Conservation (phyloP, 2,329 filamentous ascomycete species). For the Ilyonectria robusta region DNA sequence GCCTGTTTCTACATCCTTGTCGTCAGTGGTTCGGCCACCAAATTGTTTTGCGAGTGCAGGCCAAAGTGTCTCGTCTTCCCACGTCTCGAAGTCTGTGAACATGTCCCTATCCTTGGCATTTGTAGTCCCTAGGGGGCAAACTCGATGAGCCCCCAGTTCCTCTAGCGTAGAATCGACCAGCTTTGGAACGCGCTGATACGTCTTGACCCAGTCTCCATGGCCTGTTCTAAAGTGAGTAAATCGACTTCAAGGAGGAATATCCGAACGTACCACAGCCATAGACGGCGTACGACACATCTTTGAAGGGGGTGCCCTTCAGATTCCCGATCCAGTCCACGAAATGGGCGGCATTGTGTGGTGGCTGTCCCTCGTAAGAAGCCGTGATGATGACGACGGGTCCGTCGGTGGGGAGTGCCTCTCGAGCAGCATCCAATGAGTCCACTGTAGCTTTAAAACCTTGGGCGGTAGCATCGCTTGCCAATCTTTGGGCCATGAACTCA, state of each 20-base stretch:
- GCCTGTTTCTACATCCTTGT: slow-evolving; percentile 28
- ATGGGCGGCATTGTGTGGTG: slow-evolving; percentile 78
- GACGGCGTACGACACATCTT: slow-evolving; percentile 74
- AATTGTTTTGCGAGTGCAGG: slow-evolving; percentile 64
- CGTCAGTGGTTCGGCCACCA: slow-evolving; percentile 7
- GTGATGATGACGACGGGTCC: slow-evolving; percentile 78
- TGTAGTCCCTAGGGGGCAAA: slow-evolving; percentile 64
- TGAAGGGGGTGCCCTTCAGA: slow-evolving; percentile 61
- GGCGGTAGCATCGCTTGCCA: slow-evolving; percentile 70
- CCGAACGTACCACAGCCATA: slow-evolving; percentile 68
- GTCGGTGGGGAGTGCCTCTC: slow-evolving; percentile 72
- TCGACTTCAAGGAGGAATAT: no score
- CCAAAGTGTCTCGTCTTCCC: slow-evolving; percentile 72
- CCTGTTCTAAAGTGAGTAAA: slow-evolving; percentile 54
- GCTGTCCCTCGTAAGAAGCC: slow-evolving; percentile 81
- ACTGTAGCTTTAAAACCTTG: slow-evolving; percentile 70
- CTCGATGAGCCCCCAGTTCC: slow-evolving; percentile 50
- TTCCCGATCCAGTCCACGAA: slow-evolving; percentile 78
- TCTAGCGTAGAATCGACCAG: slow-evolving; percentile 69
- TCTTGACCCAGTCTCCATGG: slow-evolving; percentile 68
- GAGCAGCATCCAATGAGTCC: slow-evolving; percentile 37
- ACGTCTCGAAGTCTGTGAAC: slow-evolving; percentile 76
- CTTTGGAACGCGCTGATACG: slow-evolving; percentile 77
- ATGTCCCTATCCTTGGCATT: slow-evolving; percentile 76
- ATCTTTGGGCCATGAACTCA: slow-evolving; percentile 74